phyloP scores from a whole-genome alignment of 164 flowering plant species.

The Liquidambar formosana region DNA sequence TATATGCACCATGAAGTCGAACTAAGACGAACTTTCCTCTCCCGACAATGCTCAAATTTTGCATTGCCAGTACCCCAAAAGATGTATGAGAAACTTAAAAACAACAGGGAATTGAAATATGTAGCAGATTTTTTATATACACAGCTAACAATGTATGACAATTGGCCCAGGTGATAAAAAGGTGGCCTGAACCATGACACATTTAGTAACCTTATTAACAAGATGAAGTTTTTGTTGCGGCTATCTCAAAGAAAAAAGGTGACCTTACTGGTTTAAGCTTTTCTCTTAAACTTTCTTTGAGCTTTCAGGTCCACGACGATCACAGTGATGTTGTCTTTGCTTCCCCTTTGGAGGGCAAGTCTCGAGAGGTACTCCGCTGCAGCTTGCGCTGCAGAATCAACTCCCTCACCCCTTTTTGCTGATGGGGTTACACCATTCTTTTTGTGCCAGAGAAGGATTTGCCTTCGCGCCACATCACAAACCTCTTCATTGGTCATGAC shows the following conservation, averaged over 20 bases:
- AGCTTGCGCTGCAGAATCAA: conserved; percentile 37
- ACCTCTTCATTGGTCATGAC: conserved; percentile 41
- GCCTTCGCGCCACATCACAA: conserved; percentile 21
- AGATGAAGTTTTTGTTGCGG: neutral
- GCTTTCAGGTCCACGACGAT: conserved; percentile 45
- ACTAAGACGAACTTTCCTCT: no score
- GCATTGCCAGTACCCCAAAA: no score
- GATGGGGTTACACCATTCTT: conserved; percentile 26
- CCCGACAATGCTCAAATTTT: no score
- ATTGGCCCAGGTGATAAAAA: no score
- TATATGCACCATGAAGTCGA: no score
- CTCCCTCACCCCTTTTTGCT: conserved; percentile 8
- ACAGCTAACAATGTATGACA: no score
- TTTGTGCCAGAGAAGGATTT: conserved; percentile 38
- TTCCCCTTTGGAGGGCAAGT: conserved; percentile 43
- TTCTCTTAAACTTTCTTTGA: conserved; percentile 26
- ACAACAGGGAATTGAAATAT: no score
- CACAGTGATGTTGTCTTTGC: conserved; percentile 43
- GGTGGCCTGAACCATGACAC: neutral
- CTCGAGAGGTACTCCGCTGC: conserved; percentile 46
- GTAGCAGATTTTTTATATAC: no score
- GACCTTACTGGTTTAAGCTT: conserved; percentile 1
- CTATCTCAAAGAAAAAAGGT: neutral
- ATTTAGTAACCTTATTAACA: neutral
- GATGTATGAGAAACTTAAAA: no score